These are phyloP conservation scores for Citrus inodora DNA, from an alignment of 345 rosid genomes.

Conservation along the genomic window DNA sequence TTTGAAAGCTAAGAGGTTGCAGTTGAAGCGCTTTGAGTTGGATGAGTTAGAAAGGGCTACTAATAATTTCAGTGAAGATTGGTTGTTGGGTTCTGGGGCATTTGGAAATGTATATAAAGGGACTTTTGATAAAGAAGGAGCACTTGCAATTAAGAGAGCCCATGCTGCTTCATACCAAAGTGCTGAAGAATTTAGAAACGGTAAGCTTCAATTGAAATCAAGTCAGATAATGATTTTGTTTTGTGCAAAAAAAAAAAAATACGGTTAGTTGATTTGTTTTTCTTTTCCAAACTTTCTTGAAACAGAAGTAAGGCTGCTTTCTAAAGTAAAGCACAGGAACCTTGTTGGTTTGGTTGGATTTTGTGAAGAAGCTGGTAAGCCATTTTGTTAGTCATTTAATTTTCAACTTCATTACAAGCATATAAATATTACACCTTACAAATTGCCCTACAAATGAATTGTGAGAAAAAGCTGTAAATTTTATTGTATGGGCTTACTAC, in stretches of 20 bases:
- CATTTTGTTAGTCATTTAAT: background rate
- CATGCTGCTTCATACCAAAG: slow-evolving; percentile 47
- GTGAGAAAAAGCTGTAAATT: background rate
- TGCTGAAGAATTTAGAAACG: slow-evolving; percentile 57
- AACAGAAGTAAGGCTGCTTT: slow-evolving; percentile 57
- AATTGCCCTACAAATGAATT: background rate
- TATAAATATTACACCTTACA: background rate
- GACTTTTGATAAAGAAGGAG: slow-evolving; percentile 32
- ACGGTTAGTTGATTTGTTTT: slow-evolving; percentile 7
- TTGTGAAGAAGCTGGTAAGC: slow-evolving; percentile 54
- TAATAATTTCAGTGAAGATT: slow-evolving; percentile 41
- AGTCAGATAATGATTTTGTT: background rate
- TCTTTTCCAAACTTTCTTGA: slow-evolving; percentile 13
- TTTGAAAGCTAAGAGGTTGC: slow-evolving; percentile 27
- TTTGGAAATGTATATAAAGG: slow-evolving; percentile 57
- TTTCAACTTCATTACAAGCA: background rate
- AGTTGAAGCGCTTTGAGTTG: slow-evolving; percentile 38
- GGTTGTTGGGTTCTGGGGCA: slow-evolving; percentile 53
- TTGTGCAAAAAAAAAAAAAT: background rate
- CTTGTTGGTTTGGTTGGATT: slow-evolving; percentile 58
- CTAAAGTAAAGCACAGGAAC: slow-evolving; percentile 50
- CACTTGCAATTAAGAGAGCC: slow-evolving; percentile 56
- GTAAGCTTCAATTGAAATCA: slow-evolving; percentile 18
- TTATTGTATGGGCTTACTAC: background rate
- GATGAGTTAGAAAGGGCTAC: slow-evolving; percentile 49